Evolutionary conservation across 1,284 basidiomycete species (phyloP).

Genomic region (Termitomyces sp.): DNA sequence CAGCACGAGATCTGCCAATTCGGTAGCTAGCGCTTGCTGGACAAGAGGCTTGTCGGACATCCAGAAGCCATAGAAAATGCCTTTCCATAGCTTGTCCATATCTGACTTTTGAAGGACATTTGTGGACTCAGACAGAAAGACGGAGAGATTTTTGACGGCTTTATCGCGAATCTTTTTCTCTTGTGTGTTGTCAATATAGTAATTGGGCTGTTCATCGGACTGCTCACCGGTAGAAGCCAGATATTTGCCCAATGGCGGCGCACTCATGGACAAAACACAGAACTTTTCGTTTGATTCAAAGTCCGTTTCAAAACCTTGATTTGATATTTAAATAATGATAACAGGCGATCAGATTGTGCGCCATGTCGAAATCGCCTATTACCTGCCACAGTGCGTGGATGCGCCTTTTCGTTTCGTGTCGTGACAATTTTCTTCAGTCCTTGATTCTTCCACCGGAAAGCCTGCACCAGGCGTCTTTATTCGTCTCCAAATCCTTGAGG

Average conservation of each 20-base stretch:
- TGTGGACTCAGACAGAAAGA: conserved; percentile 67
- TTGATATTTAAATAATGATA: conserved; percentile 12
- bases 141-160: conserved; percentile 73
- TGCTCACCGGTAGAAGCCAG: conserved; percentile 82
- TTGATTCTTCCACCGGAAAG: conserved; percentile 80
- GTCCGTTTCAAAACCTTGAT: conserved; percentile 17
- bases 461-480: conserved; percentile 71
- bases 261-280: conserved; percentile 24
- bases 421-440: conserved; percentile 43
- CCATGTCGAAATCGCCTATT: conserved; percentile 71
- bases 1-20: conserved; percentile 79
- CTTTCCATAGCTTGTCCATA: conserved; percentile 95
- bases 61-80: conserved; percentile 98
- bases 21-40: conserved; percentile 86
- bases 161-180: conserved; percentile 90
- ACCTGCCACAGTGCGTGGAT: conserved; percentile 77
- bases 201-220: neutral
- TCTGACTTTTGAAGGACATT: conserved; percentile 64
- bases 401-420: neutral
- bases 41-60: conserved; percentile 99
- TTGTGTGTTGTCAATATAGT: conserved; percentile 22
- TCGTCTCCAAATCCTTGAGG: conserved; percentile 46
- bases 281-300: conserved; percentile 21
- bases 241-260: conserved; percentile 79
- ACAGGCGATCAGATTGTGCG: neutral